Evolutionary conservation across 257 asterid species (phyloP).

Genomic region (Gentiana macrophylla): DNA sequence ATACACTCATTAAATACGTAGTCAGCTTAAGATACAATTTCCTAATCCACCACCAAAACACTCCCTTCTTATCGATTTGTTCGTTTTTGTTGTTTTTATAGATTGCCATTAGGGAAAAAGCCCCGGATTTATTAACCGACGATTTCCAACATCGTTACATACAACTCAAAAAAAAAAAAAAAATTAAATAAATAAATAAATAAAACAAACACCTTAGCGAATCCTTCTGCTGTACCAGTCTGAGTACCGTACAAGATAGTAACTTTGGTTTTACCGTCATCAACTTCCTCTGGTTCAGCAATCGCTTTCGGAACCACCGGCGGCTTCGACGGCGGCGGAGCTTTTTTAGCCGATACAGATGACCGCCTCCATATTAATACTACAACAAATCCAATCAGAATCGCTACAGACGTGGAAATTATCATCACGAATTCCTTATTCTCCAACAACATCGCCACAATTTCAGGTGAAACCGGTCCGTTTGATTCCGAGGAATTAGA

Average conservation of each 20-base stretch:
- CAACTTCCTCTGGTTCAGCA: conserved; percentile 67
- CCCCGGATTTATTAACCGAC: no score
- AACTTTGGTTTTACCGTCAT: conserved; percentile 72
- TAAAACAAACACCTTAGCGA: conserved; percentile 62
- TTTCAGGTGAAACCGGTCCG: conserved; percentile 29
- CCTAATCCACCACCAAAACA: no score
- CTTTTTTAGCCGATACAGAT: conserved; percentile 45
- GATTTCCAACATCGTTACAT: no score
- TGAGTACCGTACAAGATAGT: conserved; percentile 90
- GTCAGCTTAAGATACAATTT: no score
- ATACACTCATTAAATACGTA: no score
- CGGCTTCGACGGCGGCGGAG: conserved; percentile 37
- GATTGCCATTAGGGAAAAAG: no score
- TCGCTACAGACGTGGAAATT: conserved; percentile 69
- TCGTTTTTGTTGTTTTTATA: no score
- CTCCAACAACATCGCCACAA: conserved; percentile 61
- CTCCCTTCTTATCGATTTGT: no score
- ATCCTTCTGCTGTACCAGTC: conserved; percentile 99
- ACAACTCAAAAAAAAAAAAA: neutral
- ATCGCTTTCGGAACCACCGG: conserved; percentile 29
- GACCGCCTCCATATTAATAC: conserved; percentile 61
- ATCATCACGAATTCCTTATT: conserved; percentile 66
- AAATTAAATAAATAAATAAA: neutral
- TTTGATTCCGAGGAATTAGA: conserved; percentile 43
- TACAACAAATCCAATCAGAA: conserved; percentile 55